Evolutionary conservation across 306 rosid genomes (phyloP).

Genomic region (Cucumis melo): DNA sequence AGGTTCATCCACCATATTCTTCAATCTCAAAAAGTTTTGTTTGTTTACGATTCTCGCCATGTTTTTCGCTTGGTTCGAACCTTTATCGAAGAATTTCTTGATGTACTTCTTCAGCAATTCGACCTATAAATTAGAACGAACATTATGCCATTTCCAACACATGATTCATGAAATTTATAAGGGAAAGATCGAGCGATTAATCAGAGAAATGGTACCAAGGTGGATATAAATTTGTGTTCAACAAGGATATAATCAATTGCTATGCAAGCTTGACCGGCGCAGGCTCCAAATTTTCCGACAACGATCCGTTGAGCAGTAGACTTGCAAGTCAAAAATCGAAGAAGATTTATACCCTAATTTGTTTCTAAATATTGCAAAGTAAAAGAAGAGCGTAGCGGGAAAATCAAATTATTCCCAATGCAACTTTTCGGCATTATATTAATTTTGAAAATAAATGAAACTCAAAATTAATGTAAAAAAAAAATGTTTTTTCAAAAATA

Average conservation of each 20-base stretch:
- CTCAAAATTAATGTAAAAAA: no score
- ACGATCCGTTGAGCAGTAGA: constrained; percentile 37
- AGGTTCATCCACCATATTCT: constrained; percentile 31
- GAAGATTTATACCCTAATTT: background rate
- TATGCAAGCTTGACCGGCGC: constrained; percentile 82
- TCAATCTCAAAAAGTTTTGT: constrained; percentile 34
- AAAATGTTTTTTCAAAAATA: no score
- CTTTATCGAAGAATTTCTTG: constrained; percentile 42
- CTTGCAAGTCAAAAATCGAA: constrained; percentile 15
- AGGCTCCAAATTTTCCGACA: constrained; percentile 49
- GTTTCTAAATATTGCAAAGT: background rate
- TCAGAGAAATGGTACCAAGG: constrained; percentile 25
- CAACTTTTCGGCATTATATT: no score
- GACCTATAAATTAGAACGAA: constrained; percentile 18
- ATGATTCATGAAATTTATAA: background rate
- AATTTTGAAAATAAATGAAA: no score
- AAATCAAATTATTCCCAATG: background rate
- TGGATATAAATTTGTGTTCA: constrained; percentile 32
- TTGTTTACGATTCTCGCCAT: constrained; percentile 45
- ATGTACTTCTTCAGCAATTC: constrained; percentile 26
- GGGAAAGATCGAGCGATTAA: background rate
- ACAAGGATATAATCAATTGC: constrained; percentile 52
- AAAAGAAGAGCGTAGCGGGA: background rate
- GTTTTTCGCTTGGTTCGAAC: constrained; percentile 23
- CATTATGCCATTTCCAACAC: background rate